These are phyloP conservation scores for Cladophialophora chaetospira DNA, from an alignment of 2,329 filamentous ascomycete genomes.

Conservation along the genomic window DNA sequence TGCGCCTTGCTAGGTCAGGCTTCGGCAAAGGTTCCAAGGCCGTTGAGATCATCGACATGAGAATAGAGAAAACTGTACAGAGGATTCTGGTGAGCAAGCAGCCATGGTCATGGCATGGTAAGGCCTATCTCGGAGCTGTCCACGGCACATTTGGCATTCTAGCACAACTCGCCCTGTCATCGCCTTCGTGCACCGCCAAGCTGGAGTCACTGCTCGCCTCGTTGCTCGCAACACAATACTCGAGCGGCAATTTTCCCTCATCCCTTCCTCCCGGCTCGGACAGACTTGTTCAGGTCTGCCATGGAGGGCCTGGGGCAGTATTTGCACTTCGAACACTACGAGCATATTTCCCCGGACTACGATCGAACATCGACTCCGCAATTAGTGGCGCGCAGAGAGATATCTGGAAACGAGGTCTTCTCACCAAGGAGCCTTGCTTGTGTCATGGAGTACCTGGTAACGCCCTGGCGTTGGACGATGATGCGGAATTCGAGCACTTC, in stretches of 20 bases:
- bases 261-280: slow-evolving; percentile 39
- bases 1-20: slow-evolving; percentile 63
- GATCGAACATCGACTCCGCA: slow-evolving; percentile 22
- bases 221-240: slow-evolving; percentile 61
- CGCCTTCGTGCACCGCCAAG: slow-evolving; percentile 41
- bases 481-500: slow-evolving; percentile 25
- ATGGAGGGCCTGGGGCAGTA: slow-evolving; percentile 66
- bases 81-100: slow-evolving; percentile 58
- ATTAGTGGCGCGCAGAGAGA: slow-evolving; percentile 46
- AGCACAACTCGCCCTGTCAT: slow-evolving; percentile 62
- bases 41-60: slow-evolving; percentile 54
- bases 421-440: slow-evolving; percentile 66
- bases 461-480: slow-evolving; percentile 49
- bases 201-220: slow-evolving; percentile 57
- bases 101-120: slow-evolving; percentile 67
- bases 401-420: slow-evolving; percentile 59
- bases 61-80: slow-evolving; percentile 59
- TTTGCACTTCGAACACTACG: slow-evolving; percentile 59
- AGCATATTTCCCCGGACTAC: slow-evolving; percentile 49
- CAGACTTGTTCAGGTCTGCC: slow-evolving; percentile 64
- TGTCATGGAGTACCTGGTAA: slow-evolving; percentile 69
- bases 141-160: slow-evolving; percentile 72
- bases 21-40: slow-evolving; percentile 54
- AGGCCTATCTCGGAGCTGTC: slow-evolving; percentile 65
- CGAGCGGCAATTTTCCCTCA: slow-evolving; percentile 66